phyloP scores from a whole-genome alignment of 495 filamentous ascomycete species.

The Lasiosphaeria ovina region DNA sequence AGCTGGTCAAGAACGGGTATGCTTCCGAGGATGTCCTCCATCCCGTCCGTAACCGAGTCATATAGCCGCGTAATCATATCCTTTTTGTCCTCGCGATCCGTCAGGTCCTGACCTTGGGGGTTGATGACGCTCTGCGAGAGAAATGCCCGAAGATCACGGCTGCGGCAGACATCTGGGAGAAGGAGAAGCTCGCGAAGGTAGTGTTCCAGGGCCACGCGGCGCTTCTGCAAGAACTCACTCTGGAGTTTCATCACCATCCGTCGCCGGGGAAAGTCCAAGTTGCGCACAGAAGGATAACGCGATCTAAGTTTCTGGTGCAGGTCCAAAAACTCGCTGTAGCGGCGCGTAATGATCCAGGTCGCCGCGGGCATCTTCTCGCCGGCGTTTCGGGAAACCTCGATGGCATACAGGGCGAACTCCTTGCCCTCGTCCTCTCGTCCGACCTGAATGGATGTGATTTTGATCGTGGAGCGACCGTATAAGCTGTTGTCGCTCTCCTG shows the following conservation, averaged over 20 bases:
- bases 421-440: constrained; percentile 89
- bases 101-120: constrained; percentile 44
- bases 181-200: constrained; percentile 83
- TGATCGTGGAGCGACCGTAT: constrained; percentile 84
- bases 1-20: constrained; percentile 95
- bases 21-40: constrained; percentile 95
- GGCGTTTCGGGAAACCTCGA: constrained; percentile 86
- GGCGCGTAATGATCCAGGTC: constrained; percentile 72
- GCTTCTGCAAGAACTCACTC: constrained; percentile 89
- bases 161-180: constrained; percentile 90
- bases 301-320: constrained; percentile 84
- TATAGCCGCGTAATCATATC: constrained; percentile 95
- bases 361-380: constrained; percentile 87
- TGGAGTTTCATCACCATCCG: constrained; percentile 95
- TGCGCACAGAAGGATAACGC: constrained; percentile 80
- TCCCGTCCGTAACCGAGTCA: constrained; percentile 92
- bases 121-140: constrained; percentile 82
- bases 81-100: constrained; percentile 61
- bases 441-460: constrained; percentile 88
- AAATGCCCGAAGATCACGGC: constrained; percentile 88
- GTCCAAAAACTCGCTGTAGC: constrained; percentile 96
- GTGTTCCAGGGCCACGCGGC: constrained; percentile 74
- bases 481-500: constrained; percentile 98
- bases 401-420: constrained; percentile 89
- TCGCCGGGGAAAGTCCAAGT: constrained; percentile 86